Evolutionary conservation across 2,329 filamentous ascomycete species (phyloP).

Genomic region (Alternaria ethzedia): DNA sequence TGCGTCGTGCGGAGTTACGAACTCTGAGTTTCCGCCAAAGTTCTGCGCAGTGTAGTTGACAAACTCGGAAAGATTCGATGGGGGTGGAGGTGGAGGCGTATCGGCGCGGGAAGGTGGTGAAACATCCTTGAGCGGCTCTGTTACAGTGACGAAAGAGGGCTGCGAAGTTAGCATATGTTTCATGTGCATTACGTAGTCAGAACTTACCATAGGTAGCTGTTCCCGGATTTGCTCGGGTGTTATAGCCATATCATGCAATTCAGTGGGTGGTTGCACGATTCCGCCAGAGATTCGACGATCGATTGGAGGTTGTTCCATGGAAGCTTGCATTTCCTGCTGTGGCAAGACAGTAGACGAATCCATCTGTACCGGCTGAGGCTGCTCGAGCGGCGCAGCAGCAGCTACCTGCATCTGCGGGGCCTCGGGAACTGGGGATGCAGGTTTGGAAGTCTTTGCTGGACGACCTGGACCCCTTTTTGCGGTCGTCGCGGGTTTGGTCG

Average conservation of each 20-base stretch:
- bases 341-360: slow-evolving; percentile 13
- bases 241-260: slow-evolving; percentile 39
- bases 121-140: slow-evolving; percentile 24
- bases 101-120: slow-evolving; percentile 44
- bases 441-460: slow-evolving; percentile 31
- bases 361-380: slow-evolving; percentile 36
- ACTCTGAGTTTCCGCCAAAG: slow-evolving; percentile 16
- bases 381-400: slow-evolving; percentile 30
- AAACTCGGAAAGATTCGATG: slow-evolving; percentile 40
- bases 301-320: not conserved
- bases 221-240: slow-evolving; percentile 45
- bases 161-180: not conserved
- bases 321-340: not conserved
- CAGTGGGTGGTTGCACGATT: slow-evolving; percentile 37
- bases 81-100: slow-evolving; percentile 48
- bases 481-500: slow-evolving; percentile 20
- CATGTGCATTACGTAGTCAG: not conserved
- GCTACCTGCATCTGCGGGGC: slow-evolving; percentile 28
- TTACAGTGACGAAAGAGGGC: slow-evolving; percentile 36
- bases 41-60: slow-evolving; percentile 38
- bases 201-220: slow-evolving; percentile 37
- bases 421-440: slow-evolving; percentile 40
- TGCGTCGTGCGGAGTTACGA: not conserved
- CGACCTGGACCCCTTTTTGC: slow-evolving; percentile 36
- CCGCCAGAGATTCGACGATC: slow-evolving; percentile 26